Percentiles rank a stretch among this genome's conserved stretches.
Evolutionary conservation across 441 rosid species (phyloP).

Genomic region (Erodium texanum): DNA sequence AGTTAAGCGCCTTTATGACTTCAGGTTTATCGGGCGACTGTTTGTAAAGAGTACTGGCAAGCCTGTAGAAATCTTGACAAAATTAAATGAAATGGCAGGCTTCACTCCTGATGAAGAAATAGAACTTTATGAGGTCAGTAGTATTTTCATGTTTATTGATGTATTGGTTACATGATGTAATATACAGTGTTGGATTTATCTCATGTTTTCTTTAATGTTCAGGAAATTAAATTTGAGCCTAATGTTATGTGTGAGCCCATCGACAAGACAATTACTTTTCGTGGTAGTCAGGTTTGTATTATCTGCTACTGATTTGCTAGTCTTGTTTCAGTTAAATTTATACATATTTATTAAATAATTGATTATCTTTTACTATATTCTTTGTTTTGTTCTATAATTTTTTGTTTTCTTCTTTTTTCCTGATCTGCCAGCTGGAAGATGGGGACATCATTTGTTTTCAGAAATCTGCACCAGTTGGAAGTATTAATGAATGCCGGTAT

Average conservation of each 20-base stretch:
- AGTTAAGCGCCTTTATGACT: conserved; percentile 19
- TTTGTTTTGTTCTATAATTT: conserved; percentile 9
- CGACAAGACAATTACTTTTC: conserved; percentile 44
- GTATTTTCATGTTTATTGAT: conserved; percentile 5
- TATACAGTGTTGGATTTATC: background rate
- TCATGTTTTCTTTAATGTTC: conserved; percentile 15
- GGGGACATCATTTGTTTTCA: conserved; percentile 65
- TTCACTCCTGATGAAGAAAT: conserved; percentile 76
- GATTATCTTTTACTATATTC: conserved; percentile 15
- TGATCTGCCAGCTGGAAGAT: conserved; percentile 49
- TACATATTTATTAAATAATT: conserved; percentile 5
- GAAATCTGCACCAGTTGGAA: conserved; percentile 33
- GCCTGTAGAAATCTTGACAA: conserved; percentile 47
- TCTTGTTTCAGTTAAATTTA: background rate
- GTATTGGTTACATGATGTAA: background rate
- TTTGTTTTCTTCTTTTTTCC: background rate
- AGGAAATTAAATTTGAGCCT: conserved; percentile 69
- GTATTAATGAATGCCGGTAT: conserved; percentile 36
- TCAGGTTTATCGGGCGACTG: conserved; percentile 58
- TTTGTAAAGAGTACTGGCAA: conserved; percentile 49
- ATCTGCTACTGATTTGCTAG: background rate
- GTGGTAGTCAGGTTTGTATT: conserved; percentile 41
- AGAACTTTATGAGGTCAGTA: conserved; percentile 74
- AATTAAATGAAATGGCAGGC: conserved; percentile 82
- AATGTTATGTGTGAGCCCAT: conserved; percentile 52